A percentile compares a stretch with the other conserved stretches of the same genome.
Evolutionary conservation across 2,329 filamentous ascomycete genomes (phyloP).

Genomic region (Leptographium lundbergii): DNA sequence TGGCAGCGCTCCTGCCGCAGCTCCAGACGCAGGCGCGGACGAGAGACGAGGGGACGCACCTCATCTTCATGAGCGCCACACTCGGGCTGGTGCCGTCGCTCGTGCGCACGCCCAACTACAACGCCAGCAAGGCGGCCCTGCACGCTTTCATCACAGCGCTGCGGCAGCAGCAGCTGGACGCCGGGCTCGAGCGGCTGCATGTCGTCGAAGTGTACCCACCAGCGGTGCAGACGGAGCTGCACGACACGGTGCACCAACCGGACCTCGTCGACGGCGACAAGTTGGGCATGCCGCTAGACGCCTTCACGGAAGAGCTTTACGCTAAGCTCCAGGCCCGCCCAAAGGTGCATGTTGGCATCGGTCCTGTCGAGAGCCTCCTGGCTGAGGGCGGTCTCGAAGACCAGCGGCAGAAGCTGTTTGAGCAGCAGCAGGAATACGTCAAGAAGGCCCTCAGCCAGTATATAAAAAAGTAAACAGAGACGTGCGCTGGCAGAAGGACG

Average conservation of each 20-base stretch:
- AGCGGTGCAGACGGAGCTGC: constrained; percentile 30
- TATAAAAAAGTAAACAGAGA: constrained; percentile 9
- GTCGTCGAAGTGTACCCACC: constrained; percentile 32
- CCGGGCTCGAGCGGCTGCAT: constrained; percentile 17
- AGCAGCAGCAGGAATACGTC: constrained; percentile 12
- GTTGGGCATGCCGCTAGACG: constrained; percentile 34
- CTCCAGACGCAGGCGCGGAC: constrained; percentile 15
- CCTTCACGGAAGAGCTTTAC: constrained; percentile 29
- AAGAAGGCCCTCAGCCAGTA: constrained; percentile 12
- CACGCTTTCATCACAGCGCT: constrained; percentile 30
- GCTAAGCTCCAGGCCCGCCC: constrained; percentile 21
- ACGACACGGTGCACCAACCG: constrained; percentile 24
- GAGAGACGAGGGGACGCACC: constrained; percentile 5
- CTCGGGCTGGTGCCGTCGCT: constrained; percentile 27
- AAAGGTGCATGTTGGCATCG: constrained; percentile 26
- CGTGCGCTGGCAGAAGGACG: too few species aligned
- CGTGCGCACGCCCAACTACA: constrained; percentile 30
- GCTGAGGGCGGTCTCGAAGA: constrained; percentile 16
- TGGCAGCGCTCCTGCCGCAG: constrained; percentile 31
- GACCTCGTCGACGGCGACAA: constrained; percentile 26
- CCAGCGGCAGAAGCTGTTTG: constrained; percentile 15
- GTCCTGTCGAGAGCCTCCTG: constrained; percentile 14
- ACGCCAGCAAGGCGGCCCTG: constrained; percentile 35
- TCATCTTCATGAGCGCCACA: constrained; percentile 18
- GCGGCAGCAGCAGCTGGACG: constrained; percentile 29